These are phyloP conservation scores for Diplodia mutila DNA, from an alignment of 2,329 filamentous ascomycete genomes.

Conservation along the genomic window DNA sequence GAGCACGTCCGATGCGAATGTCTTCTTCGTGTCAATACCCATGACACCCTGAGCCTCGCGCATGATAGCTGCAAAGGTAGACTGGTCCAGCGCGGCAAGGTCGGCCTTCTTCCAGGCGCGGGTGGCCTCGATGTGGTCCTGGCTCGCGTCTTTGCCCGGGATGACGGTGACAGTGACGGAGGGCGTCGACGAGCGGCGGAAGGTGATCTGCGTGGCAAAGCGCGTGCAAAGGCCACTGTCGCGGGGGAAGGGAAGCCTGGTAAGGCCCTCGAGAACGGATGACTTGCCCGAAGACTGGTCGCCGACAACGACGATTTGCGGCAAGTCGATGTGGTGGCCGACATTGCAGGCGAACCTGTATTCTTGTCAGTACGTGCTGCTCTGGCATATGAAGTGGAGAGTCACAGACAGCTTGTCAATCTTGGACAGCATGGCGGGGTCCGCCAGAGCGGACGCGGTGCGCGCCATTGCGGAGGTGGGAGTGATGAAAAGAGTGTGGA, in stretches of 20 bases:
- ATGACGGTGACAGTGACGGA: slow-evolving; percentile 44
- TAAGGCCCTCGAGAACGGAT: slow-evolving; percentile 40
- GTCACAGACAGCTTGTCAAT: slow-evolving; percentile 38
- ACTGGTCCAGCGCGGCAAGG: slow-evolving; percentile 29
- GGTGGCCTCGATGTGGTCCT: slow-evolving; percentile 31
- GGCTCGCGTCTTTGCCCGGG: slow-evolving; percentile 35
- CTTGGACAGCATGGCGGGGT: slow-evolving; percentile 35
- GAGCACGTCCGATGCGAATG: slow-evolving; percentile 49
- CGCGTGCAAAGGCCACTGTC: slow-evolving; percentile 47
- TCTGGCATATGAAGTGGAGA: too few species aligned
- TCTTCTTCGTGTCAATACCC: slow-evolving; percentile 41
- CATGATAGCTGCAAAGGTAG: slow-evolving; percentile 30
- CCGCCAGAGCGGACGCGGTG: neutral
- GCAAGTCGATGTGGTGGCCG: slow-evolving; percentile 38
- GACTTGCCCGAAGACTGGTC: slow-evolving; percentile 48
- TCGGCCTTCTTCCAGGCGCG: slow-evolving; percentile 33
- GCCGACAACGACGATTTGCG: slow-evolving; percentile 36
- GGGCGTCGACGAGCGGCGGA: slow-evolving; percentile 37
- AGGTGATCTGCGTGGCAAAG: slow-evolving; percentile 53
- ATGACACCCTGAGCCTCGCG: slow-evolving; percentile 53
- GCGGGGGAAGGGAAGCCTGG: slow-evolving; percentile 45
- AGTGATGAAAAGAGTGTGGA: neutral
- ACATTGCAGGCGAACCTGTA: slow-evolving; percentile 36
- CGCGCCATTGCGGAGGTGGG: neutral
- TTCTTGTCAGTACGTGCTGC: too few species aligned